Evolutionary conservation across 2,329 filamentous ascomycete genomes (phyloP).

Genomic region (Apiospora aurea): DNA sequence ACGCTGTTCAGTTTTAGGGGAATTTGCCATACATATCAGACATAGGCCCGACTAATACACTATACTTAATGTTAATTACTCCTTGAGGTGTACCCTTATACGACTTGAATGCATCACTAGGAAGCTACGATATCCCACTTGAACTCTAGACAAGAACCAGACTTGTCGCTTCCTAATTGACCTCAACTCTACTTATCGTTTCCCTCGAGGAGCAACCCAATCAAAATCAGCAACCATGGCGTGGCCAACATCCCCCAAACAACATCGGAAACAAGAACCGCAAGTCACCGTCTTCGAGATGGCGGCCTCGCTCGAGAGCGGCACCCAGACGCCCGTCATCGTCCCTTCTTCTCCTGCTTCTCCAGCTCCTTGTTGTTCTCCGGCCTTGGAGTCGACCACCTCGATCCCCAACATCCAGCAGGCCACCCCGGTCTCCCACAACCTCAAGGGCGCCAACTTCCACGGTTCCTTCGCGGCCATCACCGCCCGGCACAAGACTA

Average conservation of each 20-base stretch:
- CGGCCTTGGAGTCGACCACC: not conserved
- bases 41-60: not conserved
- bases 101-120: not conserved
- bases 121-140: not conserved
- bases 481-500: conserved; percentile 1
- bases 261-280: not conserved
- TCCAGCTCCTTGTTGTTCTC: not conserved
- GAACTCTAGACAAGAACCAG: not conserved
- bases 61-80: not conserved
- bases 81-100: not conserved
- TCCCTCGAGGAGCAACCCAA: not conserved
- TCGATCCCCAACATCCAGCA: conserved; percentile 10
- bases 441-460: conserved; percentile 20
- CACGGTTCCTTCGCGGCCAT: conserved; percentile 17
- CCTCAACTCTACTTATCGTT: not conserved
- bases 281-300: not conserved
- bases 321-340: not conserved
- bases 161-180: not conserved
- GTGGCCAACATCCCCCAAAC: conserved; percentile 7
- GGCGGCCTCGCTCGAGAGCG: conserved; percentile 9
- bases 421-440: conserved; percentile 11
- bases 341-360: not conserved
- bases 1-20: not conserved
- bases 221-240: not conserved
- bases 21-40: not conserved